Evolutionary conservation across 2,329 filamentous ascomycete genomes (phyloP).

Genomic region (Zymoseptoria passerinii): DNA sequence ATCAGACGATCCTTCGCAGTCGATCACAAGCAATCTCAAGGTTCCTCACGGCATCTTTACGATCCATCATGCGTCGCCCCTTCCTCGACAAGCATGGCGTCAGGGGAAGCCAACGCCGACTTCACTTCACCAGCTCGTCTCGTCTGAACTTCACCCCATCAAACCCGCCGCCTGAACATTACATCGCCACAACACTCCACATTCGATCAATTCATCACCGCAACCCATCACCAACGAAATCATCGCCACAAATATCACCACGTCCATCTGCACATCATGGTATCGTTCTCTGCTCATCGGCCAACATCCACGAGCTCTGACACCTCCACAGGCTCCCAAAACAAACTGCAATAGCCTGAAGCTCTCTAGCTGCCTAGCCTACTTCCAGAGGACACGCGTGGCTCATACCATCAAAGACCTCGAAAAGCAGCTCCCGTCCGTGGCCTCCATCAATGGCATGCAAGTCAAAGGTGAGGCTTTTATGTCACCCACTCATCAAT

Average conservation of each 20-base stretch:
- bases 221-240: not conserved
- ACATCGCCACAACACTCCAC: not conserved
- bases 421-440: constrained; percentile 53
- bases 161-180: not conserved
- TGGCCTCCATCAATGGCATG: constrained; percentile 57
- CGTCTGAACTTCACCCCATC: not conserved
- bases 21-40: too few relatives aligned
- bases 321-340: constrained; percentile 42
- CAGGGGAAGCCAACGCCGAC: constrained; percentile 1
- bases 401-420: constrained; percentile 61
- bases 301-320: constrained; percentile 3
- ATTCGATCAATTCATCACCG: not conserved
- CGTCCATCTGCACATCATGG: not conserved
- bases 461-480: constrained; percentile 40
- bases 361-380: constrained; percentile 49
- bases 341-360: constrained; percentile 50
- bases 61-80: too few relatives aligned
- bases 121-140: constrained; percentile 1
- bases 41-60: too few relatives aligned
- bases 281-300: not conserved
- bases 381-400: constrained; percentile 51
- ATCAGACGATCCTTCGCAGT: too few relatives aligned
- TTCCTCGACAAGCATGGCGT: not conserved
- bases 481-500: too few relatives aligned
- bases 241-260: not conserved